Conservation (phyloP, 768 basidiomycete species). For the Lyophyllum shimeji region DNA sequence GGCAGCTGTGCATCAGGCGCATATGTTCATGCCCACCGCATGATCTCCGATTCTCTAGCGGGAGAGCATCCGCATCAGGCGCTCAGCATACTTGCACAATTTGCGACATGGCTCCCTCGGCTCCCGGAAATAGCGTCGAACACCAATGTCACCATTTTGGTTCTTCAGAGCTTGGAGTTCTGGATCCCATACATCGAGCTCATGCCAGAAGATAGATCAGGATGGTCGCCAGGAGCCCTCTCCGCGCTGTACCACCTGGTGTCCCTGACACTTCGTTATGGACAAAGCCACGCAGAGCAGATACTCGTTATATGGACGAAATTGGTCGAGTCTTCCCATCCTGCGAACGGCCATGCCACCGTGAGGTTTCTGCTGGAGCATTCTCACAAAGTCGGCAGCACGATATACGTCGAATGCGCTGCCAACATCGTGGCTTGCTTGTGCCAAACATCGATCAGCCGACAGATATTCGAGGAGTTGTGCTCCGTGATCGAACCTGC, state of each 20-base stretch:
- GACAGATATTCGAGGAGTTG: slow-evolving; percentile 78
- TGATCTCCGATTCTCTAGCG: slow-evolving; percentile 77
- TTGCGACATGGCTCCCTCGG: slow-evolving; percentile 71
- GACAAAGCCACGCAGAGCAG: slow-evolving; percentile 75
- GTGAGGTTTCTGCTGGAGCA: slow-evolving; percentile 86
- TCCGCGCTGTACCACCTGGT: slow-evolving; percentile 78
- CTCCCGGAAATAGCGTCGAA: slow-evolving; percentile 50
- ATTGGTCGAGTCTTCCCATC: slow-evolving; percentile 69
- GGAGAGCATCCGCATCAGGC: slow-evolving; percentile 71
- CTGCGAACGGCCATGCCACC: slow-evolving; percentile 76
- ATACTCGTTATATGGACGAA: slow-evolving; percentile 77
- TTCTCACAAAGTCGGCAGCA: slow-evolving; percentile 79
- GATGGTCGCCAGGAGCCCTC: slow-evolving; percentile 57
- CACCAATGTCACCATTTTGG: slow-evolving; percentile 47
- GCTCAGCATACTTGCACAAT: slow-evolving; percentile 63
- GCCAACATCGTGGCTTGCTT: slow-evolving; percentile 83
- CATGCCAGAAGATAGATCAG: slow-evolving; percentile 55
- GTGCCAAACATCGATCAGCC: slow-evolving; percentile 72
- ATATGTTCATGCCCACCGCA: slow-evolving; percentile 78
- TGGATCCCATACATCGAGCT: slow-evolving; percentile 83
- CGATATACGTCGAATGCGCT: slow-evolving; percentile 75
- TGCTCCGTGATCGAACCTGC: slow-evolving; percentile 82
- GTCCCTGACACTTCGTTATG: slow-evolving; percentile 76
- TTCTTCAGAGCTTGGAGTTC: slow-evolving; percentile 78
- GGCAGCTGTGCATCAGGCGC: slow-evolving; percentile 72